Evolutionary conservation across 2,329 filamentous ascomycete genomes (phyloP).

Genomic region (Tetracladium maxilliforme): DNA sequence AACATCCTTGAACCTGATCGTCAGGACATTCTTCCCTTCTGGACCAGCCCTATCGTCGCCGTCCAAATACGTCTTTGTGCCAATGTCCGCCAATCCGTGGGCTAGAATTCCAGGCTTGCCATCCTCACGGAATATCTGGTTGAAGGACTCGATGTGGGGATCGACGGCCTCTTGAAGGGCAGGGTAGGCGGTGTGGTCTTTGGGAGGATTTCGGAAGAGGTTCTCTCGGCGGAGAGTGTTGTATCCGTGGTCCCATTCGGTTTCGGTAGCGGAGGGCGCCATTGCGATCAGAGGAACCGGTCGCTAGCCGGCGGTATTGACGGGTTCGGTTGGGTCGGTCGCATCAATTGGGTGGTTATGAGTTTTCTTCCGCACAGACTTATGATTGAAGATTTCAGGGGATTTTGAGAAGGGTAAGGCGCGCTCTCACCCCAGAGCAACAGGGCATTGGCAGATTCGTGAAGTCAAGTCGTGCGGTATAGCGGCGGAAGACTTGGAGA

Average conservation of each 20-base stretch:
- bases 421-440: too few species aligned
- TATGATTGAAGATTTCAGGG: too few species aligned
- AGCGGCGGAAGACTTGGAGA: too few species aligned
- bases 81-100: slow-evolving; percentile 75
- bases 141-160: slow-evolving; percentile 93
- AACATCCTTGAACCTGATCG: slow-evolving; percentile 66
- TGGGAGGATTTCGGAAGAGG: slow-evolving; percentile 79
- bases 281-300: too few species aligned
- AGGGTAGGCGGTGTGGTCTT: slow-evolving; percentile 78
- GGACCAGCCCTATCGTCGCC: slow-evolving; percentile 50
- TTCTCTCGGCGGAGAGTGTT: slow-evolving; percentile 75
- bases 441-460: too few species aligned
- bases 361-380: too few species aligned
- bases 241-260: slow-evolving; percentile 73
- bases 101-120: slow-evolving; percentile 64
- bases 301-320: too few species aligned
- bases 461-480: too few species aligned
- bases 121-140: slow-evolving; percentile 65
- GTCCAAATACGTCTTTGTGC: slow-evolving; percentile 75
- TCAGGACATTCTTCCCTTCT: slow-evolving; percentile 56
- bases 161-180: slow-evolving; percentile 72
- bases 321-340: too few species aligned
- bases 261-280: slow-evolving; percentile 30
- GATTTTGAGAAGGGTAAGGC: too few species aligned
- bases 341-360: too few species aligned